These are phyloP conservation scores for Cryphonectria nitschkei DNA, from an alignment of 2,329 filamentous ascomycete species.

Conservation along the genomic window DNA sequence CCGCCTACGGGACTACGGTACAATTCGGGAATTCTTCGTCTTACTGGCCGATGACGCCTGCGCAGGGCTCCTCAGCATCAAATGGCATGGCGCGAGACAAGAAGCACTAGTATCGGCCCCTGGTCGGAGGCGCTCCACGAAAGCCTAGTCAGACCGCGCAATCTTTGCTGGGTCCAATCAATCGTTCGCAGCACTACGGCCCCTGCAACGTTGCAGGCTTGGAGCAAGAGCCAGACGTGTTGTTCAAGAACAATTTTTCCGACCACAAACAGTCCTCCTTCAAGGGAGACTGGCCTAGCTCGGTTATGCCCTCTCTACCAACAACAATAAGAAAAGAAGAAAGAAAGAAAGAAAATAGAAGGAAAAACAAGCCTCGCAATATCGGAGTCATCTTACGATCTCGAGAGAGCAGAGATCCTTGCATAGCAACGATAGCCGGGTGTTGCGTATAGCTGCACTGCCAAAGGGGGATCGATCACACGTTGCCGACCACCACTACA, in stretches of 20 bases:
- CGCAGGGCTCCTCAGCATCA: not conserved
- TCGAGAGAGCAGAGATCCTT: not conserved
- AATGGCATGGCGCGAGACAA: not conserved
- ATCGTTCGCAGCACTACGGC: not conserved
- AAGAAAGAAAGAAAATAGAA: too few species aligned
- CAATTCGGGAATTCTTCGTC: not conserved
- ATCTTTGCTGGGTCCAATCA: not conserved
- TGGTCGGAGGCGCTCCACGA: not conserved
- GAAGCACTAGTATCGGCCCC: not conserved
- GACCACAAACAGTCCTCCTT: not conserved
- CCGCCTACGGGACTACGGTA: not conserved
- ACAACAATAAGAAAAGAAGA: not conserved
- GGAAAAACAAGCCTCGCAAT: not conserved
- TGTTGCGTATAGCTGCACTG: too few species aligned
- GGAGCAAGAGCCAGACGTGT: not conserved
- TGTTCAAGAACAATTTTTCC: not conserved
- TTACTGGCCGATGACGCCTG: not conserved
- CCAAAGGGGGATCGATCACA: not conserved
- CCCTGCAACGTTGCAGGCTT: too few species aligned
- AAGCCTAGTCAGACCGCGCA: not conserved
- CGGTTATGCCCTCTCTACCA: not conserved
- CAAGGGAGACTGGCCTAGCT: not conserved
- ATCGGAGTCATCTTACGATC: not conserved
- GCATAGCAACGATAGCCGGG: too few species aligned
- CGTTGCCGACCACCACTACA: not conserved